Evolutionary conservation across 2,329 filamentous ascomycete species (phyloP), one percentile per base, ranked within the genome.

Genomic region (Atkinsonella hypoxylon): DNA sequence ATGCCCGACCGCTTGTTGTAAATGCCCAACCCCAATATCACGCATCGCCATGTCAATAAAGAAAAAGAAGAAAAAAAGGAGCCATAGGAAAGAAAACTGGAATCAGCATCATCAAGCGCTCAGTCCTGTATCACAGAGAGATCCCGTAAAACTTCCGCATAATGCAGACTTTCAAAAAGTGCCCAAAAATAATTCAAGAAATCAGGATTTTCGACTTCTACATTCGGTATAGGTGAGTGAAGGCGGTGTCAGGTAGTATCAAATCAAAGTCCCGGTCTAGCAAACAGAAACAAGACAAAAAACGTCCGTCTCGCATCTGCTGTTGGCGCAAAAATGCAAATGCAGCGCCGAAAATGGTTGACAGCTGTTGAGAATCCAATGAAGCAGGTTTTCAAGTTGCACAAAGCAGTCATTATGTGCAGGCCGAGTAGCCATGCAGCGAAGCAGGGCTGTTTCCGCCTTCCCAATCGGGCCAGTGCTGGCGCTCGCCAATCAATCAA

Each of bases 1-100:
- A 47, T 40, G 26, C 43, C 22, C 38, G 49, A 47, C 49, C 49
- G 49, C 48, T 50, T 50, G 48, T 42, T 38, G 22, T 26, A 26
- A 46, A 42, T 43, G 47, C 26, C 47, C 43, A 10, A 22, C 15
- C 30, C 34, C 17, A 42, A 43, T 43, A 17, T 30, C 38, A 38
- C 45, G 45, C 48, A 22, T 45, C 48, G 30, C 48, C 34, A 40
- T 40, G 42, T 15, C 8, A 36, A 51, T 32, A 31, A 46, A 45
- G 38, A 38, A 49, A 34, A 45, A 20, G 7, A 31, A 13, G n/a
- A 42, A 13, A 20, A 47, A 17, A 11, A 31, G 39, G 13, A 20
- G 13, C 31, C 15, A 22, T n/a, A 30, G n/a, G 11, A 26, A 15
- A 15, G 32, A 41, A 31, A 31, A 31, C 17, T 40, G 40, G 31